phyloP scores from a whole-genome alignment of 164 flowering plant genomes.

The Vitis rupestris region DNA sequence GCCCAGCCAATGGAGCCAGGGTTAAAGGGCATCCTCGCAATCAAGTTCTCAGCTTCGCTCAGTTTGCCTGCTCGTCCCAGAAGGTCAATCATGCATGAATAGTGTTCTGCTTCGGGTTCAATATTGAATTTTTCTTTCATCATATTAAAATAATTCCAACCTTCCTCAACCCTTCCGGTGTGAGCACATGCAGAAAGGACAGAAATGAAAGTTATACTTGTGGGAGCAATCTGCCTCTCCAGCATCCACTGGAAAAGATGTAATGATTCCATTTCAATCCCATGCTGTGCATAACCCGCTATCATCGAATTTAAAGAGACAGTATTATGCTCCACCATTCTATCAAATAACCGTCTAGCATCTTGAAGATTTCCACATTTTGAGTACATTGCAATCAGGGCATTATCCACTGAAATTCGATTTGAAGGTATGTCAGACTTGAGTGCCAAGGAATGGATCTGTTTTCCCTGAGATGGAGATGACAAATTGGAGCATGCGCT shows the following conservation, averaged over 20 bases:
- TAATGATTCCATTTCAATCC: slow-evolving; percentile 53
- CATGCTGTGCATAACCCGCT: slow-evolving; percentile 87
- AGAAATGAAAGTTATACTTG: slow-evolving; percentile 69
- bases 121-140: slow-evolving; percentile 59
- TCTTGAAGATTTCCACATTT: slow-evolving; percentile 77
- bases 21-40: slow-evolving; percentile 59
- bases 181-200: slow-evolving; percentile 69
- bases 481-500: slow-evolving; percentile 75
- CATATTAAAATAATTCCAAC: slow-evolving; percentile 38
- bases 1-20: slow-evolving; percentile 65
- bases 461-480: slow-evolving; percentile 74
- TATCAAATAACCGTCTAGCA: slow-evolving; percentile 65
- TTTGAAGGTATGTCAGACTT: slow-evolving; percentile 64
- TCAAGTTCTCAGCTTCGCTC: slow-evolving; percentile 59
- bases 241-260: slow-evolving; percentile 61
- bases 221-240: slow-evolving; percentile 38
- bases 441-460: slow-evolving; percentile 60
- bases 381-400: slow-evolving; percentile 76
- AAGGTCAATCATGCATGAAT: slow-evolving; percentile 87
- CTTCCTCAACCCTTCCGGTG: slow-evolving; percentile 60
- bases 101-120: slow-evolving; percentile 63
- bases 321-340: slow-evolving; percentile 68
- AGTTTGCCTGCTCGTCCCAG: slow-evolving; percentile 78
- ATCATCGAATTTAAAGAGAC: slow-evolving; percentile 79
- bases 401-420: slow-evolving; percentile 60